These are phyloP conservation scores for Rhododendron simsii DNA, from an alignment of 148 eudicot genomes.

Conservation along the genomic window DNA sequence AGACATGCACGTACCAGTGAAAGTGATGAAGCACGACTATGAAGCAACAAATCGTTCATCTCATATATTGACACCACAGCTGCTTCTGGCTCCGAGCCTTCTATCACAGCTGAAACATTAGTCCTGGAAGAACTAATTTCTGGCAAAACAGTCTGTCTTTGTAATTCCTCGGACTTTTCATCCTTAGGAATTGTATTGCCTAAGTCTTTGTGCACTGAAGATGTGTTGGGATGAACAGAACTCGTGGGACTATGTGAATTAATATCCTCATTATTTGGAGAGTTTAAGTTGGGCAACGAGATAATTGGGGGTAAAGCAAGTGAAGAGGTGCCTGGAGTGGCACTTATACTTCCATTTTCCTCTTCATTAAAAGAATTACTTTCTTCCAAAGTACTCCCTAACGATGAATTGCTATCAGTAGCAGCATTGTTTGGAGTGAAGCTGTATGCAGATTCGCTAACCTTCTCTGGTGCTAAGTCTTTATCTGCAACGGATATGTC, in stretches of 20 bases:
- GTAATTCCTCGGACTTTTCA: constrained; percentile 9
- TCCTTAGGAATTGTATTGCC: background rate
- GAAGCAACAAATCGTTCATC: constrained; percentile 37
- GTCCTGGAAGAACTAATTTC: background rate
- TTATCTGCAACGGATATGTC: background rate
- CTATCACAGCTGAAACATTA: constrained; percentile 8
- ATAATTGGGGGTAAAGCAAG: background rate
- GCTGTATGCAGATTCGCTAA: background rate
- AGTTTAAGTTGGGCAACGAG: constrained; percentile 1
- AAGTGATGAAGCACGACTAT: constrained; percentile 26
- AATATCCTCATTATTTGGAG: constrained; percentile 9
- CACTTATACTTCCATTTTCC: constrained; percentile 6
- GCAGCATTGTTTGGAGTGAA: background rate
- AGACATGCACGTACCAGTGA: constrained; percentile 25
- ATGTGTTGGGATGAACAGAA: constrained; percentile 1
- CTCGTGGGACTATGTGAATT: background rate
- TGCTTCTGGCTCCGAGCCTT: background rate
- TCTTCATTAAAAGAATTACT: constrained; percentile 1
- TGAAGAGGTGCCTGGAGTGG: constrained; percentile 9
- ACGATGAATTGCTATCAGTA: background rate
- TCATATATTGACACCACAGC: constrained; percentile 25
- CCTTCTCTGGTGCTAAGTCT: background rate
- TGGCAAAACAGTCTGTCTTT: constrained; percentile 4
- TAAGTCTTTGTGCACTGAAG: constrained; percentile 4
- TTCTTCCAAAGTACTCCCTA: background rate